Base-by-base conservation (phyloP, 2,329 filamentous ascomycete species). In the Alternaria gaisen region DNA sequence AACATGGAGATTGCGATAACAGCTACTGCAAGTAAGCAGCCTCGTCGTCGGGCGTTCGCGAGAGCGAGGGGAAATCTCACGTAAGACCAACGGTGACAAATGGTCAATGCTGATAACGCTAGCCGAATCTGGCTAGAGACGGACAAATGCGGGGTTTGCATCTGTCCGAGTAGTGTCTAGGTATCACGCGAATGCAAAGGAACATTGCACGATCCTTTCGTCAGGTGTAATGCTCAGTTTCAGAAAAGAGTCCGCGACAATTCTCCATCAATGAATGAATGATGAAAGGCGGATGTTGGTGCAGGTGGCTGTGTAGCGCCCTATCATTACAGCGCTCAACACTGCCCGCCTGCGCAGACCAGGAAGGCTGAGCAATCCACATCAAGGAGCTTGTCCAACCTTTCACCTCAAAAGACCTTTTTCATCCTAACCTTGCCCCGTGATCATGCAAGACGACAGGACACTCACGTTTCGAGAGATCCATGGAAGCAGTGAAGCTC, bases 21-120 rank as follows among this genome's bases (percentile, higher is more conserved):
- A 9, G 26, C 10, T 11, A 7, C 24, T 54, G 46, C 24, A 42
- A 38, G 20, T 42, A 42, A 42, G 40, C 46, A 58, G 42, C 38
- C 12, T n/a, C 34, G 42, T 48, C 12, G 32, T 58, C 50, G 56
- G 34, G 20, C 18, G 11, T 24, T 36, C 5, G 50, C 53, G 47
- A 30, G 34, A 54, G 9, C 46, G 46, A 50, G 46, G 20, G 41
- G 32, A 24, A 3, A 3, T 20, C 46, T 50, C 30, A 50, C 46
- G 20, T 38, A 36, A 24, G 32, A 12, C 46, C 1, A 8, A n/a
- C 16, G 3, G 46, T 50, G 46, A 50, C 30, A 24, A 38, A 36
- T 50, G 6, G 20, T 14, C 46, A 16, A 8, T 3, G 5, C 14
- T 24, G 6, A 24, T 2, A 14, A 14, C 20, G 14, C 46, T 50